Conservation (phyloP, 352 stramenopile species). For the Pythium oligandrum region DNA sequence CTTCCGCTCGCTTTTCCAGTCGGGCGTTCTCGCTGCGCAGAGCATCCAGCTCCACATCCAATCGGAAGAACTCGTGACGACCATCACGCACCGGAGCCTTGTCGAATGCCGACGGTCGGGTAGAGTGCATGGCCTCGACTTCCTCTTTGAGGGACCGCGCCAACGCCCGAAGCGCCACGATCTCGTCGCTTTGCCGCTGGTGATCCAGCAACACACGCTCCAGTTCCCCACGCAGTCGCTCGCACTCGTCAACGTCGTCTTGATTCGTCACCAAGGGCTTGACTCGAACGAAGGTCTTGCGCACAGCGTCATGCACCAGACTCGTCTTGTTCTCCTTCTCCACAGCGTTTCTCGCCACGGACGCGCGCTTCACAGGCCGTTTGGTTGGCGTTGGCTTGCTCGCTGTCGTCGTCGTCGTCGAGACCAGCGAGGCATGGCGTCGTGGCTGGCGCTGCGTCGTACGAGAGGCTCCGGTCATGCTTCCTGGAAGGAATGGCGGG, state of each 20-base stretch:
- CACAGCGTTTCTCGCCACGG: neutral
- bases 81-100: neutral
- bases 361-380: neutral
- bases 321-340: neutral
- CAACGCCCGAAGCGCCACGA: constrained; percentile 48
- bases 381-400: neutral
- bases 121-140: constrained; percentile 35
- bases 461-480: neutral
- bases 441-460: neutral
- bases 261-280: neutral
- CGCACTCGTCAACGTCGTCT: constrained; percentile 26
- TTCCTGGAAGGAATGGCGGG: too few relatives aligned
- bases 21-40: constrained; percentile 32
- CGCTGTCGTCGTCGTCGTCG: neutral
- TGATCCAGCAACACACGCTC: constrained; percentile 38
- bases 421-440: neutral
- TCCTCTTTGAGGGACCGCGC: constrained; percentile 51
- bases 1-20: constrained; percentile 21
- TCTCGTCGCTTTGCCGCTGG: constrained; percentile 52
- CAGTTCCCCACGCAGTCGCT: constrained; percentile 39
- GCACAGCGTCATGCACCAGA: constrained; percentile 14
- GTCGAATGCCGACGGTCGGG: neutral
- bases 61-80: constrained; percentile 39
- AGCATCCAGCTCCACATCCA: constrained; percentile 42
- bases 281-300: constrained; percentile 3